Base-by-base conservation (phyloP, 2,329 filamentous ascomycete genomes). In the Trichophyton simii region DNA sequence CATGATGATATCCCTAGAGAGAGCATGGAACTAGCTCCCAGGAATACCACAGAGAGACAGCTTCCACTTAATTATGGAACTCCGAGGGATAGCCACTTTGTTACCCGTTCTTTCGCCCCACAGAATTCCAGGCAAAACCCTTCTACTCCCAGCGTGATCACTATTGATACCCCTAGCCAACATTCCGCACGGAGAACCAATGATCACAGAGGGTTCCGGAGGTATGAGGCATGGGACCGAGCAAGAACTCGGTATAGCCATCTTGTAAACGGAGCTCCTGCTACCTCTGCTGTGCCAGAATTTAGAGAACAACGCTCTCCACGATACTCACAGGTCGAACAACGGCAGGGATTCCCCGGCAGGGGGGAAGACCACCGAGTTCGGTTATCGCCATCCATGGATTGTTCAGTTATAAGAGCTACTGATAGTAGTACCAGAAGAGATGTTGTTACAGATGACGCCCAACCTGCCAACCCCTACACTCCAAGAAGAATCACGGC, bases 161-260 rank as follows among this genome's bases (percentile, higher is more conserved):
- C 52, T 55, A 31, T 55, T 55, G 28, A 55, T n/a, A 15, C 28
- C 4, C 31, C 52, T 15, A 34, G 15, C 7, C 52, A 55, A n/a
- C 18, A 36, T 55, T 8, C 68, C 71, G 38, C 71, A 69, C 55
- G 69, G 66, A 67, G 69, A 38, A 71, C 70, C 58, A 66, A 74
- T 67, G 72, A 76, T 61, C 74, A 75, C 57, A 73, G 76, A 60
- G 76, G 76, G 38, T 78, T 76, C 60, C 77, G 72, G 67, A 73
- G 76, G 65, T 78, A 77, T 63, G 72, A 76, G 66, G 75, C 76
- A 54, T 78, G 76, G 76, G 74, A 78, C 61, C 74, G 75, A 62
- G 76, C 76, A 22, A 69, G 74, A 63, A 71, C 72, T 64, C 69
- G 72, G 58, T 76, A 75, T 65, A 73, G 72, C 59, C 70, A 72